Evolutionary conservation across 1,139 yeast genomes (phyloP).

Genomic region (Blastobotrys ciferrii): DNA sequence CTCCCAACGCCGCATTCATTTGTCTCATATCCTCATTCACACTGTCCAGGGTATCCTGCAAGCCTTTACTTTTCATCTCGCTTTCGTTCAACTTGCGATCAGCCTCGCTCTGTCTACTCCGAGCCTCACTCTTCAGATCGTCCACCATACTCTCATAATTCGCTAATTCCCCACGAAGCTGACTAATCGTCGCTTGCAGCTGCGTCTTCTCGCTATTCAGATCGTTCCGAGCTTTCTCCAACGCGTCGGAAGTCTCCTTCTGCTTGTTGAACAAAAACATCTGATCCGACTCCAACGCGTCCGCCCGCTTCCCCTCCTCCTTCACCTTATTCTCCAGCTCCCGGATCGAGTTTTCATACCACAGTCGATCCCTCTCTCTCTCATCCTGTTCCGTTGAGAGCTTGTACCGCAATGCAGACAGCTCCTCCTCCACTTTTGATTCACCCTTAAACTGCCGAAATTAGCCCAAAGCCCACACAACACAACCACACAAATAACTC

Average conservation of each 20-base stretch:
- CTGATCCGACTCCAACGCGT: conserved; percentile 41
- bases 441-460: too few species aligned
- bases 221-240: conserved; percentile 34
- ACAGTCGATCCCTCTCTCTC: conserved; percentile 34
- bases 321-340: conserved; percentile 35
- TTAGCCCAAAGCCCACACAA: too few species aligned
- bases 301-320: conserved; percentile 36
- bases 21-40: conserved; percentile 22
- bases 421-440: conserved; percentile 18
- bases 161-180: conserved; percentile 16
- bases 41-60: conserved; percentile 19
- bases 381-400: conserved; percentile 35
- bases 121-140: conserved; percentile 19
- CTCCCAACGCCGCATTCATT: conserved; percentile 20
- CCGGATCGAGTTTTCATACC: conserved; percentile 36
- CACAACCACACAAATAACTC: not conserved
- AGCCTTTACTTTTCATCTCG: conserved; percentile 18
- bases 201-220: conserved; percentile 25
- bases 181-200: conserved; percentile 26
- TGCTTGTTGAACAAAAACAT: conserved; percentile 44
- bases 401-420: conserved; percentile 36
- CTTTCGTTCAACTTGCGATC: conserved; percentile 21
- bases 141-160: conserved; percentile 20
- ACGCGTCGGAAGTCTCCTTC: conserved; percentile 35
- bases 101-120: conserved; percentile 18